phyloP scores from a whole-genome alignment of 1,284 basidiomycete genomes.

The Omphalotus olearius region DNA sequence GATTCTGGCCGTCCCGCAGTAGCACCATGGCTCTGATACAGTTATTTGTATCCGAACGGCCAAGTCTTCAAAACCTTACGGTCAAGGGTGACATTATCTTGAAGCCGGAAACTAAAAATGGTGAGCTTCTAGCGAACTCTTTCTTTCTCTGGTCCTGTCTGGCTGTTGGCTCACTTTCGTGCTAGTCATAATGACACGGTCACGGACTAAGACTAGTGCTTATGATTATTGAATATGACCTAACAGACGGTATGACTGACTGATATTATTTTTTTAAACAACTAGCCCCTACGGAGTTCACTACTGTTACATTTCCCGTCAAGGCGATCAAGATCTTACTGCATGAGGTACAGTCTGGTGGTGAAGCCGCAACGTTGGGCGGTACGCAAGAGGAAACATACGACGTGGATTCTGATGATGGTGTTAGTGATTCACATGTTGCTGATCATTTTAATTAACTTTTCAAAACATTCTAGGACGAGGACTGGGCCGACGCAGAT shows the following conservation, averaged over 20 bases:
- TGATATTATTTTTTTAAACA: slow-evolving; percentile 11
- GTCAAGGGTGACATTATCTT: slow-evolving; percentile 95
- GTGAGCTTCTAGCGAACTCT: slow-evolving; percentile 41
- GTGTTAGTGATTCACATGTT: slow-evolving; percentile 39
- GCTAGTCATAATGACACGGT: slow-evolving; percentile 93
- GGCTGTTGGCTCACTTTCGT: slow-evolving; percentile 10
- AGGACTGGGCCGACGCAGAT: slow-evolving; percentile 84
- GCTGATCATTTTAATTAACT: not conserved
- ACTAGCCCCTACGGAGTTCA: slow-evolving; percentile 82
- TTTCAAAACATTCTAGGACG: slow-evolving; percentile 47
- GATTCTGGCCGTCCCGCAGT: slow-evolving; percentile 87
- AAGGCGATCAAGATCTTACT: slow-evolving; percentile 90
- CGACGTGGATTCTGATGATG: slow-evolving; percentile 74
- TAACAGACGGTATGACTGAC: not conserved
- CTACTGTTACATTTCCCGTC: slow-evolving; percentile 80
- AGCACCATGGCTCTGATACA: slow-evolving; percentile 81
- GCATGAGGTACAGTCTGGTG: slow-evolving; percentile 75
- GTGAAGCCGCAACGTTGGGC: slow-evolving; percentile 58
- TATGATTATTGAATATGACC: slow-evolving; percentile 7
- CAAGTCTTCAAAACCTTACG: slow-evolving; percentile 58
- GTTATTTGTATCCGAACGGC: slow-evolving; percentile 66
- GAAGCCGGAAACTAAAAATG: slow-evolving; percentile 72
- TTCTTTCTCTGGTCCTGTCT: slow-evolving; percentile 15
- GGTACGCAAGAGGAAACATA: slow-evolving; percentile 45
- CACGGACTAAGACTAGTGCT: slow-evolving; percentile 79